Evolutionary conservation across 2,329 filamentous ascomycete species (phyloP), one percentile per base, ranked within the genome.

Genomic region (Exophiala sp.): DNA sequence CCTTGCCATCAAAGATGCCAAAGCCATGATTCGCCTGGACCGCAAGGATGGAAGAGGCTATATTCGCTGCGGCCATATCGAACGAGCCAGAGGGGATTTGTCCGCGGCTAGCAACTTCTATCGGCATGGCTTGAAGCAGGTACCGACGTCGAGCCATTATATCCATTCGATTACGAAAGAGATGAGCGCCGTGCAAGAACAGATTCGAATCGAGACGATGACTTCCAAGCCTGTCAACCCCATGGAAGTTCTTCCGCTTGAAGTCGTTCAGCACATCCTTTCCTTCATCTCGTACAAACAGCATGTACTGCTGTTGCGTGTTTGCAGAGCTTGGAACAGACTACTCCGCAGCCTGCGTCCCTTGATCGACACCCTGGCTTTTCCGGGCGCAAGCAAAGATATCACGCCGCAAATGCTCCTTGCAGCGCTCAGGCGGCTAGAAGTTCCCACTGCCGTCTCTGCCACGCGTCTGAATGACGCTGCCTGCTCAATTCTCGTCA

Each of bases 31-130:
- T 51, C 75, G 75, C 51, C 59, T 71, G 12, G 68, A 77, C 43
- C 75, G 74, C 50, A 69, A 72, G 18, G 76, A 82, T 66, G 72
- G 78, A n/a, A 75, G 75, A 65, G 82, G 81, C 7, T 84, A 85
- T 64, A 65, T 84, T 24, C 77, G 81, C 49, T 78, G 78, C 21
- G 80, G 75, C 2, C 77, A 76, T 52, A 65, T 73, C 5, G 69
- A 76, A 21, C 59, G 70, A 9, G 56, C 72, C 54, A 75, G 78
- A 68, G 71, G 73, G 9, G 82, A 79, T 62, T 65, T 69, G 2
- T 72, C 76, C n/a, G 75, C 74, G 20, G 83, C 83, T 5, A 62
- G 81, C 10, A 73, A 77, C 9, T 75, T 84, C 20, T 85, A 84
- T 66, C 72, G 76, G 21, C 78, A 81, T 63, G 83, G 79, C n/a